These are phyloP conservation scores for Delphinella strobiligena DNA, from an alignment of 2,329 filamentous ascomycete species.

Conservation along the genomic window DNA sequence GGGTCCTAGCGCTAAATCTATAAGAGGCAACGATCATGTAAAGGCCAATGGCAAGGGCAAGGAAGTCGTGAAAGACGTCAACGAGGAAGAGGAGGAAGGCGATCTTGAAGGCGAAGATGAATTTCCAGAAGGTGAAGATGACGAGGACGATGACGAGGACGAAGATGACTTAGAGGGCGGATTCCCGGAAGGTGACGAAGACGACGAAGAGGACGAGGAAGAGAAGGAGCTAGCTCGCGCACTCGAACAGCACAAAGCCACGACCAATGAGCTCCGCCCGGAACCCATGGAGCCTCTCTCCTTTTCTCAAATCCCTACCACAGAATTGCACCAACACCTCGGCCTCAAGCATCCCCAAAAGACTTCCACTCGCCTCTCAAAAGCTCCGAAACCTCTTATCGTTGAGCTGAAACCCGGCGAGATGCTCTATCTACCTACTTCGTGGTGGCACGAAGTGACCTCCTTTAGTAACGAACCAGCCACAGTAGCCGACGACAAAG, in stretches of 20 bases:
- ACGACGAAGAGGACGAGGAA: conserved; percentile 2
- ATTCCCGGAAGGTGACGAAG: conserved; percentile 3
- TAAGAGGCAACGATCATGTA: too few species aligned
- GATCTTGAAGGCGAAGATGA: not conserved
- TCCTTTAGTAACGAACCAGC: not conserved
- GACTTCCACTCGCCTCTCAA: not conserved
- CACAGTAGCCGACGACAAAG: not conserved
- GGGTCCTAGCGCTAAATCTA: not conserved
- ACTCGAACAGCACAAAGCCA: not conserved
- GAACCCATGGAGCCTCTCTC: conserved; percentile 6
- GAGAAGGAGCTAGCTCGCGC: not conserved
- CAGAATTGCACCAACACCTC: conserved; percentile 4
- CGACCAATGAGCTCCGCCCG: not conserved
- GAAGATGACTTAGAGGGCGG: conserved; percentile 6
- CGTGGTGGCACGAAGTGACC: conserved; percentile 6
- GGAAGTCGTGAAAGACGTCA: too few species aligned
- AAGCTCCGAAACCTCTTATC: conserved; percentile 4
- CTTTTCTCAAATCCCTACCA: conserved; percentile 1
- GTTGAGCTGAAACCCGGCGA: conserved; percentile 5
- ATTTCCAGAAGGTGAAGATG: not conserved
- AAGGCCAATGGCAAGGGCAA: conserved; percentile 1
- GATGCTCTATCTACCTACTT: conserved; percentile 5
- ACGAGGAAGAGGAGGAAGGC: conserved; percentile 1
- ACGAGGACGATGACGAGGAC: conserved; percentile 1
- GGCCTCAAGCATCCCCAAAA: not conserved